phyloP scores from a whole-genome alignment of 2,329 filamentous ascomycete genomes.

The Helotiales sp. region DNA sequence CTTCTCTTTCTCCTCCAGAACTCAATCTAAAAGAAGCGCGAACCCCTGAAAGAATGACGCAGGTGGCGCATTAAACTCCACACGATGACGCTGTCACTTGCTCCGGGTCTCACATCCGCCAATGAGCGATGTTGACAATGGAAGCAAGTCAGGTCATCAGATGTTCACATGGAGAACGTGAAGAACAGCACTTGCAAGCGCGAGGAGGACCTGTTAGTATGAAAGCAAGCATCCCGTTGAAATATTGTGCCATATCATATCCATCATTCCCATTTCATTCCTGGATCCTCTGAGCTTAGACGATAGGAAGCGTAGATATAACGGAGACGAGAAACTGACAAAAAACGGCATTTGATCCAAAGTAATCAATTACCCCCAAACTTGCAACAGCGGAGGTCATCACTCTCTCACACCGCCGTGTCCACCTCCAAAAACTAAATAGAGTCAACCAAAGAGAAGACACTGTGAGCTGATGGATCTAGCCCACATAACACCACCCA shows the following conservation, averaged over 20 bases:
- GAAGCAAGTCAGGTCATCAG: background rate
- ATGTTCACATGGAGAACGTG: background rate
- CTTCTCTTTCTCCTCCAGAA: background rate
- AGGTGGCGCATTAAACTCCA: constrained; percentile 2
- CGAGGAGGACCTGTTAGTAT: no score
- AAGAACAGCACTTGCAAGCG: no score
- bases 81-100: constrained; percentile 3
- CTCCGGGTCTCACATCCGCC: background rate
- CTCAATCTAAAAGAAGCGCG: background rate
- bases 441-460: background rate
- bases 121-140: background rate
- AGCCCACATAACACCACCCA: constrained; percentile 11
- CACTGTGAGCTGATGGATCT: background rate
- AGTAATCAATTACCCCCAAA: no score
- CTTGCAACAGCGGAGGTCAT: no score
- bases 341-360: no score
- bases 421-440: background rate
- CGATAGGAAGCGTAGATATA: no score
- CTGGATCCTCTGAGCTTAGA: no score
- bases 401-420: no score
- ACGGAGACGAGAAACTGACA: no score
- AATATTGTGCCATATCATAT: no score
- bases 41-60: constrained; percentile 12
- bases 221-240: background rate
- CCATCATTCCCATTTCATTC: no score